A percentile compares a stretch with the other conserved stretches of the same genome.
Evolutionary conservation across 2,329 filamentous ascomycete genomes (phyloP).

Genomic region (Alternaria postmessia): DNA sequence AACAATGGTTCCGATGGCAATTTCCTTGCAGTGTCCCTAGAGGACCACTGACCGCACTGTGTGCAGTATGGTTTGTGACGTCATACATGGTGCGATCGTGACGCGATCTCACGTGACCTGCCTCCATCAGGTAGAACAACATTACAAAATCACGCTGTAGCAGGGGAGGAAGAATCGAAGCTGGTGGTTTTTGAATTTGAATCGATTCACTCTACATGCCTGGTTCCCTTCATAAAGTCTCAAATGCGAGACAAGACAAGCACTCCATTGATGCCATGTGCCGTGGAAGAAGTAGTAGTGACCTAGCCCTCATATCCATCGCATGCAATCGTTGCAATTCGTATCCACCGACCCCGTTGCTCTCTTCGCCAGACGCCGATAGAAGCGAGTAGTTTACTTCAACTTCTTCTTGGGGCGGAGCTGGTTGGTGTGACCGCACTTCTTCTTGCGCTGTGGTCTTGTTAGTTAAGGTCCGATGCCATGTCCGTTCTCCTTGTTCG

Average conservation of each 20-base stretch:
- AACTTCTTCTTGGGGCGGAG: slow-evolving; percentile 99
- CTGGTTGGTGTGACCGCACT: slow-evolving; percentile 99
- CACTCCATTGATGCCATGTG: slow-evolving; percentile 37
- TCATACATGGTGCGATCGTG: slow-evolving; percentile 5
- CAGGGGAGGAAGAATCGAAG: slow-evolving; percentile 6
- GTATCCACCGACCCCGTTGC: slow-evolving; percentile 34
- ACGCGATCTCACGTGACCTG: slow-evolving; percentile 19
- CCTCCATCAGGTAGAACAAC: background rate
- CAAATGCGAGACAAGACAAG: slow-evolving; percentile 37
- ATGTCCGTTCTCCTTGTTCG: background rate
- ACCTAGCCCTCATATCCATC: slow-evolving; percentile 39
- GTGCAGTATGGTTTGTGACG: background rate
- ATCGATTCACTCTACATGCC: slow-evolving; percentile 50
- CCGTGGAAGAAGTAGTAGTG: slow-evolving; percentile 27
- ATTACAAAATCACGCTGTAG: background rate
- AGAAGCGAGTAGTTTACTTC: slow-evolving; percentile 71
- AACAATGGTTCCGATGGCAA: background rate
- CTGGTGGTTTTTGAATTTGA: slow-evolving; percentile 32
- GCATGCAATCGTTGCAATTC: slow-evolving; percentile 44
- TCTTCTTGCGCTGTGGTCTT: slow-evolving; percentile 74
- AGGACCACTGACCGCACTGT: too few species aligned
- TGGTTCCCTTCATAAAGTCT: slow-evolving; percentile 35
- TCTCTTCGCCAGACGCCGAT: slow-evolving; percentile 46
- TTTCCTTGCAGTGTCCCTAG: background rate
- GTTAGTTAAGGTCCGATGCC: slow-evolving; percentile 25